These are phyloP conservation scores for Pyrenopolyporus hunteri DNA, from an alignment of 495 filamentous ascomycete species.

Conservation along the genomic window DNA sequence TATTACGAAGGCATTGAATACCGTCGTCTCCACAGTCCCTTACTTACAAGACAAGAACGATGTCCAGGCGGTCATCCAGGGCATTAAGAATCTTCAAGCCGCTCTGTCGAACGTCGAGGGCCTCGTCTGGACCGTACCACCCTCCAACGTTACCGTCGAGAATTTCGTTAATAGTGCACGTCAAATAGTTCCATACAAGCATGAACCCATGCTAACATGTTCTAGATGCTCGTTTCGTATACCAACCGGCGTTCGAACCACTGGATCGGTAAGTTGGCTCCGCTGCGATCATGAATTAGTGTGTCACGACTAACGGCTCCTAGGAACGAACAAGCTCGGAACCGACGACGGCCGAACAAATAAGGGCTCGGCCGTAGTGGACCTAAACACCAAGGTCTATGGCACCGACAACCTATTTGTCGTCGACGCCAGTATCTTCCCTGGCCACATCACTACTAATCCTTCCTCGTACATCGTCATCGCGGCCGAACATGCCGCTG, in stretches of 20 bases:
- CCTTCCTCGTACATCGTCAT: slow-evolving; percentile 60
- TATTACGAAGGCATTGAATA: slow-evolving; percentile 62
- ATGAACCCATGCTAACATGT: slow-evolving; percentile 19
- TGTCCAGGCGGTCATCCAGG: slow-evolving; percentile 53
- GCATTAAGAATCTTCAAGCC: slow-evolving; percentile 64
- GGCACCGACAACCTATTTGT: slow-evolving; percentile 71
- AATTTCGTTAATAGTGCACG: slow-evolving; percentile 54
- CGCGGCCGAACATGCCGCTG: slow-evolving; percentile 57
- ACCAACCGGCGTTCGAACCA: slow-evolving; percentile 61
- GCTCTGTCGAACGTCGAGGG: slow-evolving; percentile 58
- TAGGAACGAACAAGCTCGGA: slow-evolving; percentile 63
- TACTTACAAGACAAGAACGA: slow-evolving; percentile 62
- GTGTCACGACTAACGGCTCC: background rate
- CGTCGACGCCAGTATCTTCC: slow-evolving; percentile 66
- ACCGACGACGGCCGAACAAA: slow-evolving; percentile 64
- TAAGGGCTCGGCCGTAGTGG: slow-evolving; percentile 66
- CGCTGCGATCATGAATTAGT: too few relatives aligned
- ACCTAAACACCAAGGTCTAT: slow-evolving; percentile 68
- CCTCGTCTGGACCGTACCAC: slow-evolving; percentile 56
- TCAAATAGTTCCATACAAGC: background rate
- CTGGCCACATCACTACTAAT: slow-evolving; percentile 60
- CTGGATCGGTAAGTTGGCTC: slow-evolving; percentile 17
- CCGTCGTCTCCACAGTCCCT: slow-evolving; percentile 59
- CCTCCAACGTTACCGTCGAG: slow-evolving; percentile 52
- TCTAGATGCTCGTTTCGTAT: slow-evolving; percentile 49